A percentile compares a stretch with the other conserved stretches of the same genome.
phyloP scores from a whole-genome alignment of 345 rosid genomes.

The Arabidopsis arenosa region DNA sequence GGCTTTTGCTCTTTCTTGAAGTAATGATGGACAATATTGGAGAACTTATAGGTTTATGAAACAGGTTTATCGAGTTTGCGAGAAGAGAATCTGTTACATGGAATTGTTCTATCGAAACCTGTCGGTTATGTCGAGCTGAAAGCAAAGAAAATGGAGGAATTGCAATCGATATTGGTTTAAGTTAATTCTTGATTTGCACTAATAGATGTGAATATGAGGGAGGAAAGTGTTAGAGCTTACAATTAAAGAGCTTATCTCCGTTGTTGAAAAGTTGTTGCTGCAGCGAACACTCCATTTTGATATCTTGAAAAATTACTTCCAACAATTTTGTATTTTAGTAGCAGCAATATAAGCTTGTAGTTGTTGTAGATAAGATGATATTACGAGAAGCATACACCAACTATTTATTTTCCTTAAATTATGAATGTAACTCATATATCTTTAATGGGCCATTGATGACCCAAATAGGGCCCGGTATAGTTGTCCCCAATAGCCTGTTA shows the following conservation, averaged over 20 bases:
- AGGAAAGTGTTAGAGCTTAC: constrained; percentile 48
- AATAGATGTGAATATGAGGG: background rate
- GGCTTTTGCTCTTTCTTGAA: constrained; percentile 20
- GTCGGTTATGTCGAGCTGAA: constrained; percentile 29
- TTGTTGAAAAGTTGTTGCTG: constrained; percentile 39
- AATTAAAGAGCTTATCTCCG: constrained; percentile 32
- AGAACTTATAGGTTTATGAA: constrained; percentile 4
- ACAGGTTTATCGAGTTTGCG: constrained; percentile 6
- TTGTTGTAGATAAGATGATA: constrained; percentile 42
- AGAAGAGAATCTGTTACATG: constrained; percentile 10
- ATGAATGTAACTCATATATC: background rate
- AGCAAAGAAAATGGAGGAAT: background rate
- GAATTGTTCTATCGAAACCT: background rate
- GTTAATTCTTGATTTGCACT: background rate
- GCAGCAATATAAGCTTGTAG: constrained; percentile 21
- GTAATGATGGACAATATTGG: constrained; percentile 19
- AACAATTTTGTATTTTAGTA: constrained; percentile 32
- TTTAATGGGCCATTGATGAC: constrained; percentile 13
- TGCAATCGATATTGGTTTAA: background rate
- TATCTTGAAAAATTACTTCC: background rate
- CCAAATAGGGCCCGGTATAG: background rate
- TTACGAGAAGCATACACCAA: constrained; percentile 23
- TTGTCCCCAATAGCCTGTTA: background rate
- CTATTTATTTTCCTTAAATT: background rate
- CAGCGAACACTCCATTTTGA: constrained; percentile 37